Base-by-base conservation (phyloP, 129 eudicot species). In the Helianthus tuberosus region DNA sequence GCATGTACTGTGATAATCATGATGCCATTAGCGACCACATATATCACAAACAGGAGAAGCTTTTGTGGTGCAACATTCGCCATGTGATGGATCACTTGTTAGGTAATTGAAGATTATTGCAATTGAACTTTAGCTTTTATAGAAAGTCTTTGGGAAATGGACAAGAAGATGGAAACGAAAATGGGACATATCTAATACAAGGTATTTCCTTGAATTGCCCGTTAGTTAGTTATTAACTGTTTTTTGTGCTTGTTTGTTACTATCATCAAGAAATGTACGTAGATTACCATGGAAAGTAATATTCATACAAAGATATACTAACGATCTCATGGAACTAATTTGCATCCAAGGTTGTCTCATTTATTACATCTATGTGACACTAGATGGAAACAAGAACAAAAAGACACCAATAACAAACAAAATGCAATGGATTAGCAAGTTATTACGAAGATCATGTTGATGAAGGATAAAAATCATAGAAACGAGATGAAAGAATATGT, bases 221-320 rank as follows among this genome's bases (percentile, higher is more conserved):
- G 60, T 46, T 68, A 68, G 60, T 32, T 68, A 68, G 64, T 68
- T 16, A 68, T 68, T 27, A 50, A 35, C 69, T 71, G 69, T 68
- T 11, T 55, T 77, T 69, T 49, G 23, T 69, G 71, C 44, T 62
- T 77, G 57, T 50, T 35, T 50, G 13, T 62, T 62, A 49, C 36
- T 60, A 23, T 48, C 81, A 70, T 69, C 76, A 25, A 69, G 35
- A 61, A 36, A 69, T 48, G 49, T 39, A 77, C 65, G 76, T 69
- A 60, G 38, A 69, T 77, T 77, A 77, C 76, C 64, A 69, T 69
- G 75, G 38, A 68, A 14, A 59, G 39, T 7, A 46, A 50, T 36
- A 8, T 4, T 5, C 11, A 14, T 48, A 14, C 11, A 58, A 44
- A 29, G 27, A 23, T 23, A 43, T 73, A 47, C 55, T 47, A 14